Evolutionary conservation across 306 rosid genomes (phyloP).

Genomic region (Pyrus communis): DNA sequence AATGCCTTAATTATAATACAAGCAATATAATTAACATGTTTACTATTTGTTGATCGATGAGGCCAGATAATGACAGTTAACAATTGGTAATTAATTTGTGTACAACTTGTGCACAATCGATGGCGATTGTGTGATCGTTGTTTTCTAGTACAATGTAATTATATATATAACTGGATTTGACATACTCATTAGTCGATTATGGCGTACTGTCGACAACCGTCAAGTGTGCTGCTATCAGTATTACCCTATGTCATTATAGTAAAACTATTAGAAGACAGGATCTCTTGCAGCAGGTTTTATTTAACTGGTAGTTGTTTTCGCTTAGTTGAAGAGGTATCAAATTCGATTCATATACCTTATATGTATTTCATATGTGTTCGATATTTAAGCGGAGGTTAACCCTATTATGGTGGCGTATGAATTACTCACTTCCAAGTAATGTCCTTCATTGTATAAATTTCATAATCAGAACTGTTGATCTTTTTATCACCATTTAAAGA

Average conservation of each 20-base stretch:
- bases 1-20: slow-evolving; percentile 13
- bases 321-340: too few species aligned
- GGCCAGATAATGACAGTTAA: neutral
- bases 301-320: too few species aligned
- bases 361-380: too few species aligned
- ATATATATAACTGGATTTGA: neutral
- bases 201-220: neutral
- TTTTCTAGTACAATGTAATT: neutral
- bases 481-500: too few species aligned
- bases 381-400: too few species aligned
- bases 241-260: neutral
- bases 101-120: neutral
- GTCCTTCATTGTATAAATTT: too few species aligned
- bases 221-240: neutral
- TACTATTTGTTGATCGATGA: neutral
- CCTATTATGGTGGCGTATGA: neutral
- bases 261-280: too few species aligned
- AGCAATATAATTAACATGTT: slow-evolving; percentile 18
- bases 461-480: too few species aligned
- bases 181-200: neutral
- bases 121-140: neutral
- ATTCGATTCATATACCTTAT: too few species aligned
- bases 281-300: too few species aligned
- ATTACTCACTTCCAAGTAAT: too few species aligned
- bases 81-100: neutral